A percentile compares a stretch with the other conserved stretches of the same genome.
phyloP scores from a whole-genome alignment of 2,329 filamentous ascomycete species.

The Penicillium sp. region DNA sequence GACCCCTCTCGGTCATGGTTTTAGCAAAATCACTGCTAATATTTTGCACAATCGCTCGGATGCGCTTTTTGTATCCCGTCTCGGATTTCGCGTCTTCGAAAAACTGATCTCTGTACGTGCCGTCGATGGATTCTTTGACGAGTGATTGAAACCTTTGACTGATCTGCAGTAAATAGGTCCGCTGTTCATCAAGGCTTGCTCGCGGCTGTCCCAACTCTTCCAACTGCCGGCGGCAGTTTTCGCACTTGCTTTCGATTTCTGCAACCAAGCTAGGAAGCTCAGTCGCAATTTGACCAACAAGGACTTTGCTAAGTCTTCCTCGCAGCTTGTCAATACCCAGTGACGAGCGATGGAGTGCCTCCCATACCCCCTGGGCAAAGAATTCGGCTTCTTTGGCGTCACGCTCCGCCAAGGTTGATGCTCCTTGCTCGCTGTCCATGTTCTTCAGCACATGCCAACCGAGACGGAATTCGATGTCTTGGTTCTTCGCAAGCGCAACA shows the following conservation, averaged over 20 bases:
- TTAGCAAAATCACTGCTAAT: slow-evolving; percentile 19
- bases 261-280: slow-evolving; percentile 35
- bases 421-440: slow-evolving; percentile 34
- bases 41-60: slow-evolving; percentile 23
- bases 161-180: slow-evolving; percentile 29
- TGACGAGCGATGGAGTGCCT: slow-evolving; percentile 20
- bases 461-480: slow-evolving; percentile 39
- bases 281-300: slow-evolving; percentile 30
- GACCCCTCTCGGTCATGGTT: slow-evolving; percentile 14
- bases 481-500: slow-evolving; percentile 37
- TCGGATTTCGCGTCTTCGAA: slow-evolving; percentile 23
- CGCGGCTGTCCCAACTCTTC: slow-evolving; percentile 23
- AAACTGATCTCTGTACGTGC: slow-evolving; percentile 31
- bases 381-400: slow-evolving; percentile 32
- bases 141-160: slow-evolving; percentile 37
- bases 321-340: slow-evolving; percentile 30
- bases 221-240: slow-evolving; percentile 28
- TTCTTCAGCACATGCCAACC: slow-evolving; percentile 52
- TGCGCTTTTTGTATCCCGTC: slow-evolving; percentile 20
- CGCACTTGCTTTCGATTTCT: slow-evolving; percentile 31
- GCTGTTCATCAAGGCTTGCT: slow-evolving; percentile 23
- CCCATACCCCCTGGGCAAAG: slow-evolving; percentile 28
- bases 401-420: slow-evolving; percentile 21
- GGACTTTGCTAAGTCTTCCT: slow-evolving; percentile 29
- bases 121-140: slow-evolving; percentile 29